Percentiles rank a stretch among this genome's conserved stretches.
These are phyloP conservation scores for Hyaloscypha finlandica DNA, from an alignment of 495 filamentous ascomycete species.

Conservation along the genomic window DNA sequence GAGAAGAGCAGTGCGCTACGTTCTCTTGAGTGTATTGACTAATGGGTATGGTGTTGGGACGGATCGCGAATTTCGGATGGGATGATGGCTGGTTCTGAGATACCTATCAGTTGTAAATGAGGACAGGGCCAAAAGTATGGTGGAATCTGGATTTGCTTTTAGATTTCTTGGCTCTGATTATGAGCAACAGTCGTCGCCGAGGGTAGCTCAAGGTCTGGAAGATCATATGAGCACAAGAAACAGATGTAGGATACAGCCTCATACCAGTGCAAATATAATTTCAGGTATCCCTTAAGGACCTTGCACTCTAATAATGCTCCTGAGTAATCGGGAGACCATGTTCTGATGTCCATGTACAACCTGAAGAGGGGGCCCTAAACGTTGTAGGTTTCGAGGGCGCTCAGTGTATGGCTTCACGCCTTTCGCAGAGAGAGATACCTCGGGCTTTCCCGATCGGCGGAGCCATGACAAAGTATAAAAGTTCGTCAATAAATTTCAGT, in stretches of 20 bases:
- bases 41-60: constrained; percentile 28
- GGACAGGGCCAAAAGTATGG: constrained; percentile 28
- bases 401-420: too few relatives aligned
- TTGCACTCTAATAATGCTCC: not conserved
- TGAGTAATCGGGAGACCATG: not conserved
- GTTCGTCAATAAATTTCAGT: too few relatives aligned
- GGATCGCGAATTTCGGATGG: constrained; percentile 23
- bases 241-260: constrained; percentile 32
- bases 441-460: too few relatives aligned
- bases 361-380: too few relatives aligned
- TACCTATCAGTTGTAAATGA: constrained; percentile 16
- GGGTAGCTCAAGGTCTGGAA: constrained; percentile 18
- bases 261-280: constrained; percentile 21
- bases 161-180: constrained; percentile 33
- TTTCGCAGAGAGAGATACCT: too few relatives aligned
- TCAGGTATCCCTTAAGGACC: not conserved
- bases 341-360: too few relatives aligned
- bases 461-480: too few relatives aligned
- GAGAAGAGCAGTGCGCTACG: constrained; percentile 7
- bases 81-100: constrained; percentile 20
- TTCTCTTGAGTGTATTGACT: constrained; percentile 33
- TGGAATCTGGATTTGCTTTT: constrained; percentile 23
- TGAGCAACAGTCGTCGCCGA: constrained; percentile 16
- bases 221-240: constrained; percentile 21
- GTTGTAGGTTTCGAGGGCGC: too few relatives aligned